Base-by-base conservation (phyloP, 768 basidiomycete species). In the Termitomyces bulborhizus region DNA sequence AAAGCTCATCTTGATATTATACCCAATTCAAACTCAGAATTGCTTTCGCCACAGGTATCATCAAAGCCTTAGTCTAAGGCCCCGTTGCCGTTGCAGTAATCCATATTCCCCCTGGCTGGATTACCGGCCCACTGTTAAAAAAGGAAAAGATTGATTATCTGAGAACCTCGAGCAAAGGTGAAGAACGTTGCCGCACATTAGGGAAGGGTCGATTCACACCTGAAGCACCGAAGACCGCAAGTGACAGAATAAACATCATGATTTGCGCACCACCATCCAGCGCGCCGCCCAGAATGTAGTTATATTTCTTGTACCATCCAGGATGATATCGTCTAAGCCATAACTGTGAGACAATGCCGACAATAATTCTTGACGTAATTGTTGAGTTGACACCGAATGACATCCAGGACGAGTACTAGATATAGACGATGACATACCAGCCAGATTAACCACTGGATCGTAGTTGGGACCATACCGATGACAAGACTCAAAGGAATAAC, bases 231-330 rank as follows among this genome's bases (percentile, higher is more conserved):
- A 81, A 83, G 24, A 85, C 82, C 2, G 83, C 82, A 64, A 85
- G 86, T 0, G 83, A 82, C 4, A 83, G 70, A 39, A 86, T 71
- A 62, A 84, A 83, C 31, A 82, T 74, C 80, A 84, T 83, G 47
- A 83, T 75, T 63, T 85, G 84, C 15, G 81, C 79, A 8, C 85
- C 84, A 27, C 84, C 84, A 61, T 85, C 83, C 36, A 85, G 69
- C 6, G 31, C 31, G 9, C 31, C 31, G 9, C 31, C 31, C 8
- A 32, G 31, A 32, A 85, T 79, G 62, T 84, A 85, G 63, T 86
- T 85, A 65, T 84, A 84, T 61, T 75, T 32, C 62, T 79, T 77
- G 68, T 84, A 88, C 85, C 85, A 89, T 13, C 76, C 76, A 1
- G 86, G 82, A 54, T 83, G 71, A 56, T 78, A 76, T 39, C 68